Conservation (phyloP, 257 asterid genomes). For the Solanum chilense region DNA sequence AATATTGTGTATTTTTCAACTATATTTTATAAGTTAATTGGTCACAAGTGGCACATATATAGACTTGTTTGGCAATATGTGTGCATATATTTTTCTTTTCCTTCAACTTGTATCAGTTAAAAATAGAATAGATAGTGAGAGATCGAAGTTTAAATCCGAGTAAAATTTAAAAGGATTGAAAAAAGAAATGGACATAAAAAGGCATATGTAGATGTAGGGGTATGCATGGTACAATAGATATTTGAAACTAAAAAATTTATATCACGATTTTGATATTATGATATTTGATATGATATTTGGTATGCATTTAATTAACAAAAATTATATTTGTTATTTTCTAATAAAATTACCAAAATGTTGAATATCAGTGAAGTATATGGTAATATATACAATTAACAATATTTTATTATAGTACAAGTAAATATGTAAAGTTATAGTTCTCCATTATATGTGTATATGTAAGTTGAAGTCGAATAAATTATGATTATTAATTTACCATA, state of each 20-base stretch:
- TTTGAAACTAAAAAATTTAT: neutral
- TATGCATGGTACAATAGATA: neutral
- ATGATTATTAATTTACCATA: neutral
- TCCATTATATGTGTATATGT: no score
- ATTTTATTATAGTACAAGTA: neutral
- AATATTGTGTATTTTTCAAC: neutral
- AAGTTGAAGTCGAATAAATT: no score
- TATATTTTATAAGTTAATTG: neutral
- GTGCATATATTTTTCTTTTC: neutral
- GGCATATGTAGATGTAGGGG: neutral
- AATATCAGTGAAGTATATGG: neutral
- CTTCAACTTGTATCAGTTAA: neutral
- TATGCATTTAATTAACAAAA: neutral
- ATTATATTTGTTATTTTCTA: neutral
- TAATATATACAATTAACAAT: neutral
- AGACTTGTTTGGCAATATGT: neutral
- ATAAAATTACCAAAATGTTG: neutral
- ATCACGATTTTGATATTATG: no score
- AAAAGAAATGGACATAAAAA: neutral
- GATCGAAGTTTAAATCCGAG: neutral
- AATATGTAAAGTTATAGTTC: neutral
- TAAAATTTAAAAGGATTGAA: neutral
- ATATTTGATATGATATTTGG: neutral
- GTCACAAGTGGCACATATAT: neutral
- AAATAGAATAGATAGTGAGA: neutral